These are phyloP conservation scores for Kurtzmaniella fragi DNA, from an alignment of 805 yeast genomes.

Conservation along the genomic window DNA sequence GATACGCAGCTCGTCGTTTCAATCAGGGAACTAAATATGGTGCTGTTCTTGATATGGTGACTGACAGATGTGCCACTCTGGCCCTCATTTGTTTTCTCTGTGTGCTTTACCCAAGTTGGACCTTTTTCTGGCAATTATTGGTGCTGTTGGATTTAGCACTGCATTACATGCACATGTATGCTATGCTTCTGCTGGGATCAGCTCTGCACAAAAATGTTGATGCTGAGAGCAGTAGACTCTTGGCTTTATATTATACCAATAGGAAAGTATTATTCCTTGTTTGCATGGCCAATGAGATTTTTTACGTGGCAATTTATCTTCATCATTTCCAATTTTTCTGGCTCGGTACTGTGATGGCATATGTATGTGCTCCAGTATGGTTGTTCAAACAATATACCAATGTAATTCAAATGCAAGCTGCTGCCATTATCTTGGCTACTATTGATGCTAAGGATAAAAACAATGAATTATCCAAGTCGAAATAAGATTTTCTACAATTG, in stretches of 20 bases:
- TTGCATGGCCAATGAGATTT: constrained; percentile 90
- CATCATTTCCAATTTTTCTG: constrained; percentile 59
- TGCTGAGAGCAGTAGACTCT: constrained; percentile 61
- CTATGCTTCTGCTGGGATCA: constrained; percentile 76
- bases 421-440: constrained; percentile 75
- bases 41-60: constrained; percentile 97
- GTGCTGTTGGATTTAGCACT: constrained; percentile 85
- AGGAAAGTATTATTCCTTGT: constrained; percentile 77
- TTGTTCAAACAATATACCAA: constrained; percentile 86
- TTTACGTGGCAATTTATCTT: constrained; percentile 84
- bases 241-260: constrained; percentile 84
- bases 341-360: constrained; percentile 54
- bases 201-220: constrained; percentile 80
- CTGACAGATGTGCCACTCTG: constrained; percentile 95
- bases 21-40: constrained; percentile 91
- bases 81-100: constrained; percentile 86
- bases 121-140: constrained; percentile 73
- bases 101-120: constrained; percentile 68
- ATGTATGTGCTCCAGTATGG: constrained; percentile 79
- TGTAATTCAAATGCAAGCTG: constrained; percentile 81
- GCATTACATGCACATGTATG: constrained; percentile 98
- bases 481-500: neutral
- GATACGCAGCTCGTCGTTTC: constrained; percentile 85
- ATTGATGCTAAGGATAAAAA: constrained; percentile 57
- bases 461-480: too few relatives aligned